These are phyloP conservation scores for Lasiosphaeris hirsuta DNA, from an alignment of 495 filamentous ascomycete genomes.

Conservation along the genomic window DNA sequence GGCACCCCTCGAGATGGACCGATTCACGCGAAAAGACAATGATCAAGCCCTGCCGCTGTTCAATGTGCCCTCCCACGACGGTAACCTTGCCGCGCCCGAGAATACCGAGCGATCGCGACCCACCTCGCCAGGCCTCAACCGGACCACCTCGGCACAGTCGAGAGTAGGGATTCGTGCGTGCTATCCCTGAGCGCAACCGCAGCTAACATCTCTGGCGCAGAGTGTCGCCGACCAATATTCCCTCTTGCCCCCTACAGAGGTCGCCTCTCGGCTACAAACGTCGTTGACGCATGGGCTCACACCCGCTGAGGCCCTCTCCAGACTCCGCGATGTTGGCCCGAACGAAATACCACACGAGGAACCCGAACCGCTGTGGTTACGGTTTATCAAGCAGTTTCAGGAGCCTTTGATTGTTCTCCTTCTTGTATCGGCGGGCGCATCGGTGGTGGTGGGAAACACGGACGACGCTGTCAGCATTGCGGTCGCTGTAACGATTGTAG, in stretches of 20 bases:
- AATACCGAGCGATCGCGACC: conserved; percentile 32
- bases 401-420: conserved; percentile 89
- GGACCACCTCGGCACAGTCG: conserved; percentile 46
- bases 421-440: conserved; percentile 82
- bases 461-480: conserved; percentile 96
- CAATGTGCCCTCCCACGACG: conserved; percentile 16
- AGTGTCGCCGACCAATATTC: conserved; percentile 51
- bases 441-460: conserved; percentile 88
- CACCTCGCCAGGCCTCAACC: conserved; percentile 29
- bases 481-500: conserved; percentile 92
- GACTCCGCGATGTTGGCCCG: conserved; percentile 75
- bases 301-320: conserved; percentile 72
- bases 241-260: conserved; percentile 67
- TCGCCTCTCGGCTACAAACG: conserved; percentile 74
- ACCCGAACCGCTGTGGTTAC: conserved; percentile 89
- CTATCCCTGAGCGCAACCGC: not conserved
- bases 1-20: conserved; percentile 24
- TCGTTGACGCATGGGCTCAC: conserved; percentile 78
- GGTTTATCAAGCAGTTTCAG: conserved; percentile 94
- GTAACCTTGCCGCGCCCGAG: conserved; percentile 19
- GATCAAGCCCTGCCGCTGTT: conserved; percentile 39
- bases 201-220: conserved; percentile 26
- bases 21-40: conserved; percentile 28
- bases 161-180: conserved; percentile 32
- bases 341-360: conserved; percentile 95